These are phyloP conservation scores for Lanmaoa rubissima DNA, from an alignment of 768 basidiomycete species.

Conservation along the genomic window DNA sequence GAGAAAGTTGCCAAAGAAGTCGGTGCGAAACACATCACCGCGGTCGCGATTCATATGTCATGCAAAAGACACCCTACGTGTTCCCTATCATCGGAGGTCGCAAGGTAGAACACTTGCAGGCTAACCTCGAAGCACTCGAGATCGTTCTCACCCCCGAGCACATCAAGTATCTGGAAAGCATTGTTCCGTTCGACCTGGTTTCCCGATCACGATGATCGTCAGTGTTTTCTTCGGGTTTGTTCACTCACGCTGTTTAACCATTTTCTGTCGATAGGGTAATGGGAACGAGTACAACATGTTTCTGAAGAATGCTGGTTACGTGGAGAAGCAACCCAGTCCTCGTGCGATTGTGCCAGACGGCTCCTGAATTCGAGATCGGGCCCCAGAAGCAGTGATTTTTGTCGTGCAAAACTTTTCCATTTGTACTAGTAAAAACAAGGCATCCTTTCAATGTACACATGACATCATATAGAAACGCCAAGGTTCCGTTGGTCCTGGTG, in stretches of 20 bases:
- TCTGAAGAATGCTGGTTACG: neutral
- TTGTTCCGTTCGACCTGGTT: neutral
- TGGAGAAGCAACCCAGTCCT: neutral
- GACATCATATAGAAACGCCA: neutral
- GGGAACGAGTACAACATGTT: neutral
- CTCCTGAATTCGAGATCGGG: neutral
- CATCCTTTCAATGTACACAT: neutral
- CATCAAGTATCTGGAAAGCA: neutral
- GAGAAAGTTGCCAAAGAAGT: neutral
- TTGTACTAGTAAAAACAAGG: neutral
- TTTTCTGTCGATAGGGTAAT: neutral
- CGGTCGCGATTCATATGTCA: neutral
- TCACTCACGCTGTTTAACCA: neutral
- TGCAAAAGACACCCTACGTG: neutral
- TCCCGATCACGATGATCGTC: neutral
- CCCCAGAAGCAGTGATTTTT: neutral
- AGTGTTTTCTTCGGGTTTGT: neutral
- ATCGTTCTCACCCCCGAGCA: neutral
- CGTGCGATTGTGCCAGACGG: neutral
- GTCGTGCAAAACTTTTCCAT: neutral
- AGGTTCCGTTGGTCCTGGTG: neutral
- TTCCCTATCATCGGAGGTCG: neutral
- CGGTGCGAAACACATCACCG: neutral
- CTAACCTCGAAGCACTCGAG: neutral
- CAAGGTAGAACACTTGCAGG: neutral